A percentile compares a stretch with the other conserved stretches of the same genome.
Conservation (phyloP, 2,329 filamentous ascomycete species). For the Huntiella moniliformis region DNA sequence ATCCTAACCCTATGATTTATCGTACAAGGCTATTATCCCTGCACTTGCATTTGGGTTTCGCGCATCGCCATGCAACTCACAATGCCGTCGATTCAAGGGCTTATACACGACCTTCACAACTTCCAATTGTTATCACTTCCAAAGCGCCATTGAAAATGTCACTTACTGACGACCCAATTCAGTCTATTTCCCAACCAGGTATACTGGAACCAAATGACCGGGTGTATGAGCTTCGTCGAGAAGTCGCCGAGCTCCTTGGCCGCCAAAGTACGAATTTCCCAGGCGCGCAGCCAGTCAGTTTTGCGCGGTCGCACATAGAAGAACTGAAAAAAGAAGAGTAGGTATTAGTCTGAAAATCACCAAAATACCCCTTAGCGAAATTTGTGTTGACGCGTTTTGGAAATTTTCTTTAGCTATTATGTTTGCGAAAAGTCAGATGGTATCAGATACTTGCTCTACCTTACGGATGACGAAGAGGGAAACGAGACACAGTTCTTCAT, state of each 20-base stretch:
- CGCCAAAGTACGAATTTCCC: conserved; percentile 56
- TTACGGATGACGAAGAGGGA: conserved; percentile 44
- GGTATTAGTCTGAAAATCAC: conserved; percentile 13
- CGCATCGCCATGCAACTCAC: too few species aligned
- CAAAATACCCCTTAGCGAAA: not conserved
- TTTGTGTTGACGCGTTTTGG: conserved; percentile 7
- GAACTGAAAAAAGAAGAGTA: conserved; percentile 65
- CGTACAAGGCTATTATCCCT: too few species aligned
- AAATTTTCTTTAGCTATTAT: conserved; percentile 46
- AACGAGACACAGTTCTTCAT: conserved; percentile 74
- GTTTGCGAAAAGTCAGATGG: conserved; percentile 98
- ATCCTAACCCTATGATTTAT: too few species aligned
- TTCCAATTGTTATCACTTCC: too few species aligned
- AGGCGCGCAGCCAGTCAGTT: conserved; percentile 87
- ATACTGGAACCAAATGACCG: conserved; percentile 24
- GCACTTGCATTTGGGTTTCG: too few species aligned
- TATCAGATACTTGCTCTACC: conserved; percentile 85
- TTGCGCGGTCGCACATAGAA: conserved; percentile 57
- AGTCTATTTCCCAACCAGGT: conserved; percentile 41
- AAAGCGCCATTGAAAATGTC: too few species aligned
- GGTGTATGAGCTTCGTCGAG: not conserved
- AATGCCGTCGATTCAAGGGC: too few species aligned
- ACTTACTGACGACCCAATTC: conserved; percentile 20
- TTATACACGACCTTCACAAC: too few species aligned
- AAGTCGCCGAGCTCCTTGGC: conserved; percentile 54